Conservation (phyloP, 768 basidiomycete species). For the Calocera viscosa region DNA sequence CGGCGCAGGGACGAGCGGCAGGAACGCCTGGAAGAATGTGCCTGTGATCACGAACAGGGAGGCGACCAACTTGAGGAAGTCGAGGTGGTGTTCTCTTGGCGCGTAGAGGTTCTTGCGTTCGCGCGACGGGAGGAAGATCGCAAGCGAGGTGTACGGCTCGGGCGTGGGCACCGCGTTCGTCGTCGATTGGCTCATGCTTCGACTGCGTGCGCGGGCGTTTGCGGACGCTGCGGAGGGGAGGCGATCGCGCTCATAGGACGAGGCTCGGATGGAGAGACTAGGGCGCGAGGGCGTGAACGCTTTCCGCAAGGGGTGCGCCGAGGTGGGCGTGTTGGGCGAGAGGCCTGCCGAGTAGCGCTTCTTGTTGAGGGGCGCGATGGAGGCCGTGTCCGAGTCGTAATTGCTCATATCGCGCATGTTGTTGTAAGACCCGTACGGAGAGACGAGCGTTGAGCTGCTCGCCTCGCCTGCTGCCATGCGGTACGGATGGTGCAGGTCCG, state of each 20-base stretch:
- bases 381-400: slow-evolving; percentile 2
- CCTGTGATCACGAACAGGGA: neutral
- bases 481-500: neutral
- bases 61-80: slow-evolving; percentile 1
- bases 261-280: neutral
- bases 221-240: neutral
- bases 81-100: slow-evolving; percentile 1
- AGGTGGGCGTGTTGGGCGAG: neutral
- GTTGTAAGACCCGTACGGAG: neutral
- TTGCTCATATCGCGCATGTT: neutral
- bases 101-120: neutral
- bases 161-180: neutral
- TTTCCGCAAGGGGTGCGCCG: neutral
- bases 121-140: neutral
- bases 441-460: slow-evolving; percentile 7
- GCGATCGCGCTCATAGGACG: neutral
- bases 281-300: neutral
- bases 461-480: neutral
- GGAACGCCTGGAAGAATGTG: slow-evolving; percentile 6
- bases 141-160: neutral
- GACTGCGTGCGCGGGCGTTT: neutral
- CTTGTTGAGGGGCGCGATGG: slow-evolving; percentile 6
- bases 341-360: neutral
- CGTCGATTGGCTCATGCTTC: neutral
- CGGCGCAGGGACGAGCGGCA: neutral